Conservation (phyloP, 331 rosid genomes). For the Quercus tomentella region DNA sequence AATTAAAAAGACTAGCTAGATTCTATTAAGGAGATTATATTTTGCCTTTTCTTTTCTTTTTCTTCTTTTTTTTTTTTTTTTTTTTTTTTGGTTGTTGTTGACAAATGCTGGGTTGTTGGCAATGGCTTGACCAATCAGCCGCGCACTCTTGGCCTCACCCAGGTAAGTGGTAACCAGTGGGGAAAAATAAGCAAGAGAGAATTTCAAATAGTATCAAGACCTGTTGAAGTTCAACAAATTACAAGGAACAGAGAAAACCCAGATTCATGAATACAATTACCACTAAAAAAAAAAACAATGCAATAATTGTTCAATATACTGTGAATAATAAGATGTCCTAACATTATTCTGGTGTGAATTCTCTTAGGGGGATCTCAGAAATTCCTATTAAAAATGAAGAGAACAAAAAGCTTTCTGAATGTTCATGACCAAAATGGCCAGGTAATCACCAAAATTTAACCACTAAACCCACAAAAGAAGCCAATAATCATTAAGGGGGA, state of each 20-base stretch:
- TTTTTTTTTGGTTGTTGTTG: too few species aligned
- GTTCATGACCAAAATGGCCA: background rate
- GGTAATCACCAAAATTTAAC: background rate
- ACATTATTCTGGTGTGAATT: background rate
- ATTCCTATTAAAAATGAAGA: background rate
- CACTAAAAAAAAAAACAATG: background rate
- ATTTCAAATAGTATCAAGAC: background rate
- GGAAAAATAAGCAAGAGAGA: slow-evolving; percentile 1
- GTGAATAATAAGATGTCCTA: background rate
- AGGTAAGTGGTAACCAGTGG: slow-evolving; percentile 12
- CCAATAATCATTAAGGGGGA: background rate
- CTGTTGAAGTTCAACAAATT: background rate
- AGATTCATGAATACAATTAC: background rate
- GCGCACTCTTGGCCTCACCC: slow-evolving; percentile 93
- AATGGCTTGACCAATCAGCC: slow-evolving; percentile 76
- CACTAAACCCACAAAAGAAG: background rate
- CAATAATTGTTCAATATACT: background rate
- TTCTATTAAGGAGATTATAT: too few species aligned
- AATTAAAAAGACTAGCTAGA: too few species aligned
- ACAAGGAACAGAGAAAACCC: background rate
- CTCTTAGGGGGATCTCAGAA: background rate
- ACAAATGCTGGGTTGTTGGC: slow-evolving; percentile 76
- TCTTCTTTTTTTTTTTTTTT: too few species aligned
- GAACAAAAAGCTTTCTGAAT: background rate
- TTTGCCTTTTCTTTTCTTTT: too few species aligned